These are phyloP conservation scores for Clonostachys sp. DNA, from an alignment of 2,329 filamentous ascomycete species.

Conservation along the genomic window DNA sequence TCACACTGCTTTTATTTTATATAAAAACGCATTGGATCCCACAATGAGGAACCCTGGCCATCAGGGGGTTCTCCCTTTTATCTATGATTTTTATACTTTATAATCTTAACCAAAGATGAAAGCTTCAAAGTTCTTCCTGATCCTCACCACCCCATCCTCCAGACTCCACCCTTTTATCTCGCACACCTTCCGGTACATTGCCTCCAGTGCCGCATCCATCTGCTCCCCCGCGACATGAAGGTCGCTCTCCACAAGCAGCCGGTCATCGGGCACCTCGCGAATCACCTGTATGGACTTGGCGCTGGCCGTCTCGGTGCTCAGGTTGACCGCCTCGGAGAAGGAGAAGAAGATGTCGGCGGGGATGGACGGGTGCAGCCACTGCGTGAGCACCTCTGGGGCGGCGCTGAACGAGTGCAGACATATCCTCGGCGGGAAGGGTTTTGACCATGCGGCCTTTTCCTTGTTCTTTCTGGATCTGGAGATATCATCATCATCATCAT, in stretches of 20 bases:
- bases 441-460: constrained; percentile 13
- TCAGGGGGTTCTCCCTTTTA: neutral
- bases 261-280: constrained; percentile 68
- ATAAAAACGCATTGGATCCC: constrained; percentile 1
- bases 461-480: constrained; percentile 6
- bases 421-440: constrained; percentile 78
- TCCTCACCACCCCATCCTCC: constrained; percentile 60
- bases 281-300: constrained; percentile 60
- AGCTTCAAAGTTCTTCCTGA: constrained; percentile 71
- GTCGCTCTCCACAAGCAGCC: constrained; percentile 85
- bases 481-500: too few species aligned
- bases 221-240: constrained; percentile 73
- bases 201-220: constrained; percentile 76
- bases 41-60: too few species aligned
- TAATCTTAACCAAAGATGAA: constrained; percentile 64
- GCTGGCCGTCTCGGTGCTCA: constrained; percentile 44
- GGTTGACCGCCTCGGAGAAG: constrained; percentile 81
- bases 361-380: constrained; percentile 70
- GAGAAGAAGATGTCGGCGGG: constrained; percentile 82
- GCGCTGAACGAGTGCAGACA: constrained; percentile 95
- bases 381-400: constrained; percentile 66
- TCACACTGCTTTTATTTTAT: constrained; percentile 3
- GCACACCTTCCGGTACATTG: constrained; percentile 74
- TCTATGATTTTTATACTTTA: constrained; percentile 3
- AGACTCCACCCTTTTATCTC: constrained; percentile 72